phyloP scores from a whole-genome alignment of 2,329 filamentous ascomycete genomes.

The Albophoma yamanashiensis region DNA sequence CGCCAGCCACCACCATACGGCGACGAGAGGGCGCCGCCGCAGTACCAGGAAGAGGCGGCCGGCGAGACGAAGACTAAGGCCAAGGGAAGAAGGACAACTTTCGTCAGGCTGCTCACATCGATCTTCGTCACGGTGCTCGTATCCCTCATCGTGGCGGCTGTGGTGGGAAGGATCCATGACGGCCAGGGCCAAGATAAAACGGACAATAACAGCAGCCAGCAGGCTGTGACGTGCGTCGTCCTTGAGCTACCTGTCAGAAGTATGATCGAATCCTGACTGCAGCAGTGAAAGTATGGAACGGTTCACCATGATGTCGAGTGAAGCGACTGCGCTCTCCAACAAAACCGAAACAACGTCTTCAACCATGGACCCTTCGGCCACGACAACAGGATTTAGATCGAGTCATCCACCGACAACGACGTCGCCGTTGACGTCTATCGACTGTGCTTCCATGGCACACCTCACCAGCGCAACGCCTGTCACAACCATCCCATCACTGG shows the following conservation, averaged over 20 bases:
- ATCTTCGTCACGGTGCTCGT: conserved; percentile 13
- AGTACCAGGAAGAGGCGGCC: conserved; percentile 5
- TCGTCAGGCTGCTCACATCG: conserved; percentile 11
- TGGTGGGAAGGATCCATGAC: conserved; percentile 10
- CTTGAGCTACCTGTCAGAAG: too few species aligned
- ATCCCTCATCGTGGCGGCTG: conserved; percentile 12
- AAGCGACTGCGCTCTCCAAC: neutral
- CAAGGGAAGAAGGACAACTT: conserved; percentile 7
- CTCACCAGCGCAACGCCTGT: neutral
- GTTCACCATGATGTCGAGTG: conserved; percentile 3
- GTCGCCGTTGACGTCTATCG: neutral
- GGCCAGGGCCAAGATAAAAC: neutral
- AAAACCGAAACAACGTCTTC: neutral
- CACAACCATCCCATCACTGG: neutral
- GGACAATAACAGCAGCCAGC: neutral
- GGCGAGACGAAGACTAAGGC: conserved; percentile 4
- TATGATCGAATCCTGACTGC: neutral
- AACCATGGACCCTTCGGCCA: neutral
- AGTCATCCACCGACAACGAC: neutral
- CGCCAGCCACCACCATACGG: conserved; percentile 9
- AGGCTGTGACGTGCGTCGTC: neutral
- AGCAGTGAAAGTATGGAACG: conserved; percentile 2
- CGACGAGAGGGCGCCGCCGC: conserved; percentile 8
- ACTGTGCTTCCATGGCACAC: conserved; percentile 1
- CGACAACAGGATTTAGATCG: neutral